Evolutionary conservation across 2,329 filamentous ascomycete genomes (phyloP).

Genomic region (Scytalidium sp.): DNA sequence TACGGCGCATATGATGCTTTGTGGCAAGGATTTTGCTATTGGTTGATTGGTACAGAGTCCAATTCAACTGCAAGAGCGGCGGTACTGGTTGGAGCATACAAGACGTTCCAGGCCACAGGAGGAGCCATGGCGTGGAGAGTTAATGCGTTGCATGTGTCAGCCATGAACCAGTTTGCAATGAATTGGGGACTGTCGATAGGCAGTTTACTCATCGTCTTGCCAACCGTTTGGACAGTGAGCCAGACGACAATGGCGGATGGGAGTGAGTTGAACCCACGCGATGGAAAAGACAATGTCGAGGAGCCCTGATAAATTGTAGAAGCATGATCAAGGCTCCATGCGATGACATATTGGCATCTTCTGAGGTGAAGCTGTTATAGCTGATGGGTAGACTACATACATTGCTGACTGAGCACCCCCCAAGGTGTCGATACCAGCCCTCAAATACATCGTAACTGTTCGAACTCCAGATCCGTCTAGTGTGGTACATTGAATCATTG

Average conservation of each 20-base stretch:
- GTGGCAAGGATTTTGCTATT: conserved; percentile 65
- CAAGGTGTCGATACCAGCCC: too few relatives aligned
- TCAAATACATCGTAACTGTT: too few relatives aligned
- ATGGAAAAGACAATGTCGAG: conserved; percentile 23
- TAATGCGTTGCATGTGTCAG: conserved; percentile 59
- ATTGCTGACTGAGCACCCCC: too few relatives aligned
- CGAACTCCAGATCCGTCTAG: too few relatives aligned
- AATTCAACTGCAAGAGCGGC: conserved; percentile 88
- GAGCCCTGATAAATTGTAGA: too few relatives aligned
- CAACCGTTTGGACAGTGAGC: conserved; percentile 43
- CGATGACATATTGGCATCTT: too few relatives aligned
- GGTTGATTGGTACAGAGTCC: conserved; percentile 81
- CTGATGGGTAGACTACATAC: too few relatives aligned
- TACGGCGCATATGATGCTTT: conserved; percentile 67
- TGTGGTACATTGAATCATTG: too few relatives aligned
- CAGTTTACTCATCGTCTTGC: conserved; percentile 71
- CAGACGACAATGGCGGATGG: conserved; percentile 20
- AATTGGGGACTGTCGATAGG: conserved; percentile 73
- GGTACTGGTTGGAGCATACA: conserved; percentile 86
- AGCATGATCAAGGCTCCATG: too few relatives aligned
- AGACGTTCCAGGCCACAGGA: conserved; percentile 80
- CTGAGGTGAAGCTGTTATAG: too few relatives aligned
- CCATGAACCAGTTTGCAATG: conserved; percentile 67
- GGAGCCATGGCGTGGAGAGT: conserved; percentile 71
- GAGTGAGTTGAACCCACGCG: not conserved